Base-by-base conservation (phyloP, 1,284 basidiomycete genomes). In the Hemileia vastatrix region DNA sequence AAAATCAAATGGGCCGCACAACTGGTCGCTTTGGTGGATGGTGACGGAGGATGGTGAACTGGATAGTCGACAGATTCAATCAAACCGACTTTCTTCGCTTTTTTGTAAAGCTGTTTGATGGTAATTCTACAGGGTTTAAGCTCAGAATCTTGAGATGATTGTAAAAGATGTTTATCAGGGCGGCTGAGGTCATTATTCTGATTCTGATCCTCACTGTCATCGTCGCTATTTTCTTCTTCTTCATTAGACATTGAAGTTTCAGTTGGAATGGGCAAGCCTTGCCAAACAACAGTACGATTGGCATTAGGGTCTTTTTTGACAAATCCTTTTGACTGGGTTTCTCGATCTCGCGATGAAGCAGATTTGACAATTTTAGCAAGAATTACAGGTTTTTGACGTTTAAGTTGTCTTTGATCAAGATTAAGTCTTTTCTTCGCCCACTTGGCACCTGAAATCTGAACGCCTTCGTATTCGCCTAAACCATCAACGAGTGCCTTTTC, bases 191-290 rank as follows among this genome's bases (percentile, higher is more conserved):
- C 18, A 24, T 15, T 21, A 54, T 33, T 71, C 27, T 65, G 55
- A 9, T 78, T 77, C 9, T 72, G 75, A 68, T 83, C 81, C 1
- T 82, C 76, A 0, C 86, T 87, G 82, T 57, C 4, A 78, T 53
- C 66, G 90, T 90, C 57, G 88, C 82, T 48, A 92, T 79, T 74
- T 90, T 91, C 78, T 95, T 93, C 88, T 90, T 91, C 0, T 93
- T 77, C 0, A 81, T 78, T 67, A 89, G 77, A 3, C 81, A 79
- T 19, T 63, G 43, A n/a, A 0, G 18, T 53, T 9, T 8, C 18
- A 8, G 27, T 40, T 6, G 58, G 51, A 13, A 54, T 65, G 0
- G 89, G 87, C 3, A 92, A 78, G 18, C 89, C 88, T 31, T 87
- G 83, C 4, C 92, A 78, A 15, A 90, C 81, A 21, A 91, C 79